These are phyloP conservation scores for Aspergillus quadrilineatus DNA, from an alignment of 2,329 filamentous ascomycete species.

Conservation along the genomic window DNA sequence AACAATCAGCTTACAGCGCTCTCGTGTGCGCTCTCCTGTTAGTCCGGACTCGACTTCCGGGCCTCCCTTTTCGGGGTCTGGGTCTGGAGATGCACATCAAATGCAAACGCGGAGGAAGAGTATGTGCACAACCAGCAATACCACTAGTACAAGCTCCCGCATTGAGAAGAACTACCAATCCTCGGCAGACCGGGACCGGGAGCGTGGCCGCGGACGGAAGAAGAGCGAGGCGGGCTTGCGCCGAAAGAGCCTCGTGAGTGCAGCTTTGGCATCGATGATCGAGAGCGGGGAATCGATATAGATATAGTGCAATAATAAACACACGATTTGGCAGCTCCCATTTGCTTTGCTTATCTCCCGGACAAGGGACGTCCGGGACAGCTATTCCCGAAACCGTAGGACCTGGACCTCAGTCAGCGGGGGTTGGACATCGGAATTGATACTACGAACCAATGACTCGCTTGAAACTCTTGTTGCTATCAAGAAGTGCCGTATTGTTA, in stretches of 20 bases:
- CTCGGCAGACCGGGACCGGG: conserved; percentile 19
- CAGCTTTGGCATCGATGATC: conserved; percentile 38
- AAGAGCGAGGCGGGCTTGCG: conserved; percentile 38
- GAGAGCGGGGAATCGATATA: conserved; percentile 20
- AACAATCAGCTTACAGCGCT: conserved; percentile 29
- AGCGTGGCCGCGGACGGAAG: conserved; percentile 22
- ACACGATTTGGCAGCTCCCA: neutral
- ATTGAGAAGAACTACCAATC: conserved; percentile 36
- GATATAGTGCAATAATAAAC: neutral
- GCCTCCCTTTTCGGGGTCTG: neutral
- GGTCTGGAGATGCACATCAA: neutral
- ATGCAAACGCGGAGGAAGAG: conserved; percentile 29
- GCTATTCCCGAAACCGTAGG: no score
- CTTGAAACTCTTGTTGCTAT: no score
- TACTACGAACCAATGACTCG: no score
- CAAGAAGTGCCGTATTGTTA: no score
- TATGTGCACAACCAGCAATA: conserved; percentile 22
- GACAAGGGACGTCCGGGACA: no score
- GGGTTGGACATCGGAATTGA: no score
- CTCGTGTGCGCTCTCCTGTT: conserved; percentile 28
- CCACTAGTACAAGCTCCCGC: conserved; percentile 17
- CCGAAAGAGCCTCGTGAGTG: conserved; percentile 40
- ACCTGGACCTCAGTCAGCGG: no score
- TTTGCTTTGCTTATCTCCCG: neutral
- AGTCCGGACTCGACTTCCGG: conserved; percentile 4